Evolutionary conservation across 768 basidiomycete species (phyloP), one percentile per base, ranked within the genome.

Genomic region (Neoboletus subvelutipes): DNA sequence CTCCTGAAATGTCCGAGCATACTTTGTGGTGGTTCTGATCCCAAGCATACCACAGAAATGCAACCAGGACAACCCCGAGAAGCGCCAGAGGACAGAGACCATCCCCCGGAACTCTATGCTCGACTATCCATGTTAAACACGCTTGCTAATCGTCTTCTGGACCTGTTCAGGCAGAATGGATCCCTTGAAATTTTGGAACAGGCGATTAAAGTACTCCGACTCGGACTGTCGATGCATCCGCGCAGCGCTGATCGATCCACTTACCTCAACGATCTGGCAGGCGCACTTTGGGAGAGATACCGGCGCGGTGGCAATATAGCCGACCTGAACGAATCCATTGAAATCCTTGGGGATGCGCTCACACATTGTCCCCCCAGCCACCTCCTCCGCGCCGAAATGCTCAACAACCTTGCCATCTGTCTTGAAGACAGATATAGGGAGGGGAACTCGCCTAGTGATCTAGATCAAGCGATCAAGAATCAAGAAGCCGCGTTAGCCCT

Each of bases 351-450:
- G 29, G 50, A 39, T 26, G 45, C 55, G 10, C 46, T 50, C 3
- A 29, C 22, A 2, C 47, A 47, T 24, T 42, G 46, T 47, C 42
- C 55, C 1, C 31, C 18, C 13, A 48, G 33, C 9, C 58, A 59
- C 33, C 41, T 45, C 26, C 50, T 52, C 26, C 54, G 41, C 8
- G 28, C 49, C 18, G 43, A 39, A 40, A 50, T 55, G 34, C 63
- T 68, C 33, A 60, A 56, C 31, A 63, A 64, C 31, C 62, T 63
- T 9, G 46, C 51, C 33, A 59, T 39, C 18, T 42, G 33, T 29
- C 51, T 62, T 17, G 18, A 43, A n/a, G 22, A 43, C 20, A 34
- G 55, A 33, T 59, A 50, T 28, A 18, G 9, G 18, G 50, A 56
- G 39, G n/a, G 42, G 8, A 47, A 34, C 18, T 31, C 47, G 9